A percentile compares a stretch with the other conserved stretches of the same genome.
Conservation (phyloP, 139 green algal genomes). For the Tetradesmus obliquus region DNA sequence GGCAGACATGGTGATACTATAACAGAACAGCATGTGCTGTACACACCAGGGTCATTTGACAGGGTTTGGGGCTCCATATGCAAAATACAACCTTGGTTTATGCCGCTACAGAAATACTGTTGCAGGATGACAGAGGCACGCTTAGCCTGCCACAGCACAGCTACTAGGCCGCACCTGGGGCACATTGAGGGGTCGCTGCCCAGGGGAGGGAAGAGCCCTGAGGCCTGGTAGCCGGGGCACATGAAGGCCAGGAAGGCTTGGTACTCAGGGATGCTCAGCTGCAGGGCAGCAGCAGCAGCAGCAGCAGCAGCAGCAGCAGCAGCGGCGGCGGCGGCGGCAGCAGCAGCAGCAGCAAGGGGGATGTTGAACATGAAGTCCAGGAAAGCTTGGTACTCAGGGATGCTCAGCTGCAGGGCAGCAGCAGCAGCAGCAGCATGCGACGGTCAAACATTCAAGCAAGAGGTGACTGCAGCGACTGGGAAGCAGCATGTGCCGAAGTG, state of each 20-base stretch:
- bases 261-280: conserved; percentile 60
- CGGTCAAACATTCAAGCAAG: not conserved
- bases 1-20: no score
- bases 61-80: no score
- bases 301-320: not conserved
- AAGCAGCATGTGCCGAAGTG: not conserved
- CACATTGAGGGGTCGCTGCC: conserved; percentile 64
- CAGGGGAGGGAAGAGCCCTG: conserved; percentile 52
- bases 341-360: no score
- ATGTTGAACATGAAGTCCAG: conserved; percentile 69
- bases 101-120: no score
- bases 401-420: conserved; percentile 45
- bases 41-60: no score
- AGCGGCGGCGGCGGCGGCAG: not conserved
- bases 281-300: not conserved
- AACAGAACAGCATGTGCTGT: no score
- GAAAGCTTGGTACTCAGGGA: conserved; percentile 62
- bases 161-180: not conserved
- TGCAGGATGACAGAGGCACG: no score
- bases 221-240: conserved; percentile 57
- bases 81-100: no score
- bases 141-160: no score
- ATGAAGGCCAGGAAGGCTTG: conserved; percentile 71
- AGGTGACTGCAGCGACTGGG: not conserved
- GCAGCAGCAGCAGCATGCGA: not conserved